These are phyloP conservation scores for Pichia membranifaciens DNA, from an alignment of 805 yeast genomes.

Conservation along the genomic window DNA sequence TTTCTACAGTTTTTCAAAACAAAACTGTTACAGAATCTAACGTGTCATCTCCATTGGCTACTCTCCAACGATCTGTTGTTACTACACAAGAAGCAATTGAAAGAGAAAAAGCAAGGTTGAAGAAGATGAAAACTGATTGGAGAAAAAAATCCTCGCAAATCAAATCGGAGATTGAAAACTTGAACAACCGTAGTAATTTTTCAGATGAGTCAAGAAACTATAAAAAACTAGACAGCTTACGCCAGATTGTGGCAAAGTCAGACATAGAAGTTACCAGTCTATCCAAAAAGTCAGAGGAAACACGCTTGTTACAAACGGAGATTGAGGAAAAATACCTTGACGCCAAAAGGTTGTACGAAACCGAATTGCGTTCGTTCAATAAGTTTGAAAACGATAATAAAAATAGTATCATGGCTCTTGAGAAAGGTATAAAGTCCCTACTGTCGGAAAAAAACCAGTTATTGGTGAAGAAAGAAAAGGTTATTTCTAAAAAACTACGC, in stretches of 20 bases:
- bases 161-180: slow-evolving; percentile 51
- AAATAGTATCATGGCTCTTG: slow-evolving; percentile 21
- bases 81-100: slow-evolving; percentile 56
- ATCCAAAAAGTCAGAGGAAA: slow-evolving; percentile 32
- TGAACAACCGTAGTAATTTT: slow-evolving; percentile 42
- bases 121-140: slow-evolving; percentile 53
- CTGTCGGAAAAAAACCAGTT: slow-evolving; percentile 28
- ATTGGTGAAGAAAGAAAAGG: slow-evolving; percentile 30
- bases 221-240: slow-evolving; percentile 45
- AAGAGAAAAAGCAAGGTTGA: slow-evolving; percentile 52
- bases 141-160: slow-evolving; percentile 46
- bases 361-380: slow-evolving; percentile 28
- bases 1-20: slow-evolving; percentile 31
- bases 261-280: slow-evolving; percentile 33
- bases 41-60: slow-evolving; percentile 49
- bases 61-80: slow-evolving; percentile 58
- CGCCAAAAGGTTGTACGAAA: slow-evolving; percentile 35
- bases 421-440: slow-evolving; percentile 21
- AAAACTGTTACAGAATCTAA: slow-evolving; percentile 30
- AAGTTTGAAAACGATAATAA: slow-evolving; percentile 28
- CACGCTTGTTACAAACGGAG: slow-evolving; percentile 34
- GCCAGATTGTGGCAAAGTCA: slow-evolving; percentile 38
- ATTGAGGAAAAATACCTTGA: slow-evolving; percentile 34
- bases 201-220: slow-evolving; percentile 53
- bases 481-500: slow-evolving; percentile 28